Evolutionary conservation across 768 basidiomycete species (phyloP).

Genomic region (Dioszegia crocea): DNA sequence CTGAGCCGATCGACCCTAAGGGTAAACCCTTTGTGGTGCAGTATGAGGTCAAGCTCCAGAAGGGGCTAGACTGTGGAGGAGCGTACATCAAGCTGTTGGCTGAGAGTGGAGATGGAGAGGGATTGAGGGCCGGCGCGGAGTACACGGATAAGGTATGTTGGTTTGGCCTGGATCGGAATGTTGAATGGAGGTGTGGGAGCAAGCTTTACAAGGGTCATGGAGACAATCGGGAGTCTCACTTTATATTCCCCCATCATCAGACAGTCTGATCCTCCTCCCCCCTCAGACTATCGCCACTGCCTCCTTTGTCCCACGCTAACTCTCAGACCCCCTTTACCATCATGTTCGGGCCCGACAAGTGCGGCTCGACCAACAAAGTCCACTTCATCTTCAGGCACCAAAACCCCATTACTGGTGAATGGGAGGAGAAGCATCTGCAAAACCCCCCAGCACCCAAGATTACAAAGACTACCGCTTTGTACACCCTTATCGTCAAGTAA

Average conservation of each 20-base stretch:
- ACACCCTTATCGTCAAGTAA: constrained; percentile 87
- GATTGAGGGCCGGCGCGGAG: constrained; percentile 46
- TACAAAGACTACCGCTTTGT: constrained; percentile 85
- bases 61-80: constrained; percentile 98
- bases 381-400: constrained; percentile 99
- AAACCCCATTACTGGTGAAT: constrained; percentile 85
- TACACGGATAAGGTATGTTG: constrained; percentile 50
- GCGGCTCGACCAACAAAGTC: constrained; percentile 56
- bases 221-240: too few species aligned
- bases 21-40: constrained; percentile 86
- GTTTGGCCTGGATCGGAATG: too few species aligned
- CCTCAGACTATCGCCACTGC: too few species aligned
- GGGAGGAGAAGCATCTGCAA: constrained; percentile 94
- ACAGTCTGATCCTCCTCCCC: not conserved
- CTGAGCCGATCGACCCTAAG: constrained; percentile 67
- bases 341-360: constrained; percentile 92
- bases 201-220: too few species aligned
- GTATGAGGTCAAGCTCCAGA: constrained; percentile 99
- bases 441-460: constrained; percentile 76
- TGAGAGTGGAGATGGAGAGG: constrained; percentile 45
- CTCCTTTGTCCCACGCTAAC: not conserved
- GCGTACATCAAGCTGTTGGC: constrained; percentile 91
- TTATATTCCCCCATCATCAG: not conserved
- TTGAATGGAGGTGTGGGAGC: too few species aligned
- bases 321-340: constrained; percentile 54